Conservation (phyloP, 306 rosid species). For the Fagus crenata region DNA sequence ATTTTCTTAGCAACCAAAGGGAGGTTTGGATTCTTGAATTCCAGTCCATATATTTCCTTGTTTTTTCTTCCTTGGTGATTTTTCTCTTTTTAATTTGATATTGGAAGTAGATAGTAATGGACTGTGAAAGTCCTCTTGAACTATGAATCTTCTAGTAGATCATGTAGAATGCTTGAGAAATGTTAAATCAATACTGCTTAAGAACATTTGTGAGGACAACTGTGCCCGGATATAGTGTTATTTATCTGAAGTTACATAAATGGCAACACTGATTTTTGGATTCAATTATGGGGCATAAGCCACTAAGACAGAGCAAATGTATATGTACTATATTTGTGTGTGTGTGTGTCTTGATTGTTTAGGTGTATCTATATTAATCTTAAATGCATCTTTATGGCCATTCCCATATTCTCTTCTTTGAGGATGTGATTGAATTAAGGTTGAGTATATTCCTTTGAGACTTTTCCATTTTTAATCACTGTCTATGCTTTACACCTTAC, state of each 20-base stretch:
- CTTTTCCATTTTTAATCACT: neutral
- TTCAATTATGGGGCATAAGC: neutral
- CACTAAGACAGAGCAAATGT: too few species aligned
- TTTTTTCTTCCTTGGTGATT: neutral
- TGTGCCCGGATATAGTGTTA: neutral
- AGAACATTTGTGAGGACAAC: neutral
- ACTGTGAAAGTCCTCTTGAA: neutral
- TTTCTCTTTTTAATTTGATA: neutral
- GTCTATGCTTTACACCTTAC: neutral
- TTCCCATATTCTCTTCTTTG: neutral
- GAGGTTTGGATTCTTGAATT: neutral
- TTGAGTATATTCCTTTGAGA: neutral
- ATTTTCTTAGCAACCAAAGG: neutral
- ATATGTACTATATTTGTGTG: too few species aligned
- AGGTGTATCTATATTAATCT: neutral
- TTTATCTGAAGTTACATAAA: neutral
- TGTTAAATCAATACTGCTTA: neutral
- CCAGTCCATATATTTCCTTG: too few species aligned
- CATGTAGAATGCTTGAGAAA: neutral
- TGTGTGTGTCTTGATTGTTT: neutral
- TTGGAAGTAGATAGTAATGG: neutral
- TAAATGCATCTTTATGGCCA: neutral
- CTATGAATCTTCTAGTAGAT: neutral
- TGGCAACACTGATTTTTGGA: neutral
- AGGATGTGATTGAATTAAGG: neutral